Evolutionary conservation across 2,329 filamentous ascomycete genomes (phyloP), one percentile per base, ranked within the genome.

Genomic region (Trichoderma atrobrunneum): DNA sequence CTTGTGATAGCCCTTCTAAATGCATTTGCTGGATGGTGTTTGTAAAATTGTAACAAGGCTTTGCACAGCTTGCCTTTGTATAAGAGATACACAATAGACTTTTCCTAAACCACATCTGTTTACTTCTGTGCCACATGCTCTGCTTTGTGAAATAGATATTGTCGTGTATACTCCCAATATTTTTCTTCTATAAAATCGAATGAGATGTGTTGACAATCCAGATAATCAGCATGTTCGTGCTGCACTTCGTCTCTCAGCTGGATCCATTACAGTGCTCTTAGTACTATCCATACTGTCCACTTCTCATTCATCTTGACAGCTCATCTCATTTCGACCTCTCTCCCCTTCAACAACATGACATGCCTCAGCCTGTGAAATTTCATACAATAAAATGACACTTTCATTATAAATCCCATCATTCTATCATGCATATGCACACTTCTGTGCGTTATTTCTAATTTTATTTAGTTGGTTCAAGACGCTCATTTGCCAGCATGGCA

Each of bases 1-100:
- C 71, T 3, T 34, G 14, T 12, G 32, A 83, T 51, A 69, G 83
- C 82, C 83, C 67, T 84, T 84, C 78, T 84, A 83, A 84, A 78
- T 74, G 28, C 30, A n/a, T 2, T 18, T 7, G 21, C 59, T 28
- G 61, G 24, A 11, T 36, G 28, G 65, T 71, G 66, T 51, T 39
- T 76, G 75, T 76, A 75, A 76, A 75, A 64, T 65, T 78, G 76
- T 75, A 77, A 75, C 75, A 77, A 78, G 72, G 75, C 74, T 71
- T 72, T 68, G 74, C 70, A 74, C 73, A 70, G 73, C 77, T 78
- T 76, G 76, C 76, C 74, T 79, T 75, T 81, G 81, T 82, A 81
- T 77, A 81, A 81, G 79, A 81, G 80, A 79, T 79, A 78, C 75
- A 76, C 75, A 81, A 80, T 80, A 81, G 79, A 81, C 75, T 60